These are phyloP conservation scores for Geotrichum macrosporum DNA, from an alignment of 1,139 yeast genomes.

Conservation along the genomic window DNA sequence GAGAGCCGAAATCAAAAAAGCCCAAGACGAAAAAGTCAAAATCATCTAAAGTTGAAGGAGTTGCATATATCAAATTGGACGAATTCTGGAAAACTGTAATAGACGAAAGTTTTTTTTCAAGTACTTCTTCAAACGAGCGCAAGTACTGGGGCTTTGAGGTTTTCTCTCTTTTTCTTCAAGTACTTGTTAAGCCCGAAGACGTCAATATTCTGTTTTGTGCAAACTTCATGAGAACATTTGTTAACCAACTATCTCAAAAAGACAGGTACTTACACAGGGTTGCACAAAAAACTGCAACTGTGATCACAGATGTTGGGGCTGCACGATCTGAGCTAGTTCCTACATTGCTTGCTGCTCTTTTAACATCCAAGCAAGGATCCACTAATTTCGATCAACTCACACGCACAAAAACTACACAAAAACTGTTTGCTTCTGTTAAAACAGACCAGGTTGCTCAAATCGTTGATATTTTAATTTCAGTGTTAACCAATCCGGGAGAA, in stretches of 20 bases:
- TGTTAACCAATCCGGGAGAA: slow-evolving; percentile 33
- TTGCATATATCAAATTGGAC: slow-evolving; percentile 38
- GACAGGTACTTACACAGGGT: slow-evolving; percentile 65
- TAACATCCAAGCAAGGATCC: slow-evolving; percentile 52
- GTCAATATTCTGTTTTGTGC: slow-evolving; percentile 54
- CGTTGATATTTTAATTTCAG: slow-evolving; percentile 35
- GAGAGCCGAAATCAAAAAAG: slow-evolving; percentile 37
- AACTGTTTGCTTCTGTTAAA: slow-evolving; percentile 41
- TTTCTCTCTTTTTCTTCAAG: slow-evolving; percentile 46
- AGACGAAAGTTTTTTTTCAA: slow-evolving; percentile 75
- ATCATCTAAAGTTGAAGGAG: slow-evolving; percentile 24
- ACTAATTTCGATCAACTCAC: slow-evolving; percentile 75
- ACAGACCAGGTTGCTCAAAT: slow-evolving; percentile 34
- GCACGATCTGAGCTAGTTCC: slow-evolving; percentile 47
- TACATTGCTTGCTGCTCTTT: slow-evolving; percentile 46
- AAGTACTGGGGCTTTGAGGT: slow-evolving; percentile 84
- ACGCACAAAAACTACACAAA: slow-evolving; percentile 62
- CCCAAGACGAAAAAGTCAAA: slow-evolving; percentile 33
- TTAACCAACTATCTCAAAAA: slow-evolving; percentile 69
- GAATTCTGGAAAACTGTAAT: slow-evolving; percentile 80
- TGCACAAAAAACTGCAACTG: slow-evolving; percentile 50
- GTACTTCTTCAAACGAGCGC: slow-evolving; percentile 76
- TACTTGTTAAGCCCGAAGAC: slow-evolving; percentile 32
- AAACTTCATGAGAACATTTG: slow-evolving; percentile 67
- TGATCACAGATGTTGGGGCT: slow-evolving; percentile 42